phyloP scores from a whole-genome alignment of 2,329 filamentous ascomycete genomes.

The Neofusicoccum kwambonambiense region DNA sequence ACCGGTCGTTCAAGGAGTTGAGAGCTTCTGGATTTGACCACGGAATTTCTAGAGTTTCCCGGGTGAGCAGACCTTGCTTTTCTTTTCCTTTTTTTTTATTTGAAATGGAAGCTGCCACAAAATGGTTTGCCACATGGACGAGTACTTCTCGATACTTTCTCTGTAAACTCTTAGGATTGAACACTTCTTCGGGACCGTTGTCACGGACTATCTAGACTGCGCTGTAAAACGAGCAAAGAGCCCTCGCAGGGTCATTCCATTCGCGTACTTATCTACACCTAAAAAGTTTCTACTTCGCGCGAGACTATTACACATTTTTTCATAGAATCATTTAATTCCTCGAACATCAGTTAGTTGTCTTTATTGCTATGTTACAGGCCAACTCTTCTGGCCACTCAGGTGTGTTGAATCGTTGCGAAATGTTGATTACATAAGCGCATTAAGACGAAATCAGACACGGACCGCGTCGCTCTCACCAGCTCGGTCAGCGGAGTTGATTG shows the following conservation, averaged over 20 bases:
- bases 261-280: too few species aligned
- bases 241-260: not conserved
- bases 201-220: not conserved
- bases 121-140: not conserved
- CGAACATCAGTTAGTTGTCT: too few species aligned
- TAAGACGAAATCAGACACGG: not conserved
- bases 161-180: not conserved
- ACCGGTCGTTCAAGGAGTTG: not conserved
- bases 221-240: not conserved
- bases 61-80: not conserved
- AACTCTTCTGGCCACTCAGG: too few species aligned
- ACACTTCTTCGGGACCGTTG: not conserved
- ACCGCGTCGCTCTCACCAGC: not conserved
- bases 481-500: not conserved
- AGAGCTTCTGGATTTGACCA: conserved; percentile 9
- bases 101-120: not conserved
- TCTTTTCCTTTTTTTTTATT: too few species aligned
- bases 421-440: not conserved
- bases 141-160: not conserved
- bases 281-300: not conserved
- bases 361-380: too few species aligned
- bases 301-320: too few species aligned
- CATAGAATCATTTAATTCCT: too few species aligned
- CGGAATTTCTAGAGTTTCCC: not conserved
- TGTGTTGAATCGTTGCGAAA: not conserved